A percentile compares a stretch with the other conserved stretches of the same genome.
phyloP scores from a whole-genome alignment of 2,329 filamentous ascomycete genomes.

The Microdochium paspali region DNA sequence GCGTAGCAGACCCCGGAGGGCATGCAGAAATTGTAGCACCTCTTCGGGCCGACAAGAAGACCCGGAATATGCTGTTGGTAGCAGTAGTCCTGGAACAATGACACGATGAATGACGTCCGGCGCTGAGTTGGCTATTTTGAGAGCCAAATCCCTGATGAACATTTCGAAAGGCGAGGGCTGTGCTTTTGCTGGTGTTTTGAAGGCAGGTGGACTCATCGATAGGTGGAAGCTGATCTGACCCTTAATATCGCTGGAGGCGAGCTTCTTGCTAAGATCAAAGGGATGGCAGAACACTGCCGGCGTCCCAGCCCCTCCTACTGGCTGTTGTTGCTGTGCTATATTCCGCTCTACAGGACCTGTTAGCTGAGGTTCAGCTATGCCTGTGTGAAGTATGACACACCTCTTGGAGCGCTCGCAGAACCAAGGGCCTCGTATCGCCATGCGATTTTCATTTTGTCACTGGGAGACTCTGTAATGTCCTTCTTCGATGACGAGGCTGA shows the following conservation, averaged over 20 bases:
- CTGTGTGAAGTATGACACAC: conserved; percentile 32
- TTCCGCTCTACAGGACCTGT: too few relatives aligned
- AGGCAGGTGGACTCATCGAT: conserved; percentile 13
- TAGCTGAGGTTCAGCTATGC: conserved; percentile 7
- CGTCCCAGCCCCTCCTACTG: conserved; percentile 7
- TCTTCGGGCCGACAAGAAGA: conserved; percentile 59
- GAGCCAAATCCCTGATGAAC: conserved; percentile 51
- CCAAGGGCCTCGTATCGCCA: conserved; percentile 90
- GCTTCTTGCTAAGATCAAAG: conserved; percentile 61
- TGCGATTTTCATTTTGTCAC: conserved; percentile 94
- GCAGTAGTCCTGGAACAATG: conserved; percentile 75
- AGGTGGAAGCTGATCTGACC: conserved; percentile 45
- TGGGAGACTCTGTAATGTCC: conserved; percentile 21
- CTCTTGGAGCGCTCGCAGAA: conserved; percentile 56
- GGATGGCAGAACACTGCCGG: conserved; percentile 54
- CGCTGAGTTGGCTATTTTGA: conserved; percentile 46
- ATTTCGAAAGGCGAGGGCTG: conserved; percentile 46
- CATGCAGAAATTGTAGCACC: conserved; percentile 73
- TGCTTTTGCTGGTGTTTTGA: conserved; percentile 8
- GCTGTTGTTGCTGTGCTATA: too few relatives aligned
- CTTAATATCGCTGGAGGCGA: conserved; percentile 38
- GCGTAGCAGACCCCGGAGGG: conserved; percentile 65
- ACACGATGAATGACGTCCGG: conserved; percentile 65
- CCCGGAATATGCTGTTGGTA: conserved; percentile 73
- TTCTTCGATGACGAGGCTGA: neutral